Evolutionary conservation across 2,329 filamentous ascomycete species (phyloP).

Genomic region (Eutypa lata): DNA sequence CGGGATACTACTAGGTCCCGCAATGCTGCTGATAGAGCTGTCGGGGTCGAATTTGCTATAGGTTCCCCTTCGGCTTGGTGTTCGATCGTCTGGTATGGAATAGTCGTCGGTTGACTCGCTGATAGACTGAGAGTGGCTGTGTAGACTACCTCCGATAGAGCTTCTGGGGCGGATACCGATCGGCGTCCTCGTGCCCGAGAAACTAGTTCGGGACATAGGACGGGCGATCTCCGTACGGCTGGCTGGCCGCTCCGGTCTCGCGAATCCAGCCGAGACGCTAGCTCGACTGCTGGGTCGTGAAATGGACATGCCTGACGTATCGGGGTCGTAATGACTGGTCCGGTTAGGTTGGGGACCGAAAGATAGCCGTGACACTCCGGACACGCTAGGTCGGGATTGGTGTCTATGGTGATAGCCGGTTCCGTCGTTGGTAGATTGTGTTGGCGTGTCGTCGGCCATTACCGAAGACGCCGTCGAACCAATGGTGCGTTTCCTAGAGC

Average conservation of each 20-base stretch:
- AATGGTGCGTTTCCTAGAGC: constrained; percentile 66
- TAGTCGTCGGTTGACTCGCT: constrained; percentile 53
- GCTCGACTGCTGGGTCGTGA: constrained; percentile 74
- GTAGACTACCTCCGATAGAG: constrained; percentile 63
- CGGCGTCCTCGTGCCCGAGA: constrained; percentile 60
- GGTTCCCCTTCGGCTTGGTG: constrained; percentile 54
- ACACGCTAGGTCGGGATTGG: constrained; percentile 57
- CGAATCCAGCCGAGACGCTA: constrained; percentile 45
- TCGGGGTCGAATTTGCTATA: constrained; percentile 48
- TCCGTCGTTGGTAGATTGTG: constrained; percentile 36
- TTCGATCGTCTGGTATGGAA: constrained; percentile 48
- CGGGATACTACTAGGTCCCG: constrained; percentile 45
- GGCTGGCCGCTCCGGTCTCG: constrained; percentile 45
- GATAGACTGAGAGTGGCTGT: constrained; percentile 57
- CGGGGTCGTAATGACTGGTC: constrained; percentile 39
- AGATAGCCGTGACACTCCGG: constrained; percentile 60
- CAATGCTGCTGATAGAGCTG: constrained; percentile 36
- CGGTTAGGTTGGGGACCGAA: constrained; percentile 61
- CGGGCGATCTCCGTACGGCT: constrained; percentile 57
- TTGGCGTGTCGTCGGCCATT: constrained; percentile 48
- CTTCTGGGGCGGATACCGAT: constrained; percentile 66
- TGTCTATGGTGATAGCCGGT: constrained; percentile 47
- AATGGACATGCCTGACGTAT: constrained; percentile 37
- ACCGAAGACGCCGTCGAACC: constrained; percentile 53
- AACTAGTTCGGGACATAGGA: constrained; percentile 63